Conservation (phyloP, 2,329 filamentous ascomycete genomes). For the Pleurostoma richardsiae region DNA sequence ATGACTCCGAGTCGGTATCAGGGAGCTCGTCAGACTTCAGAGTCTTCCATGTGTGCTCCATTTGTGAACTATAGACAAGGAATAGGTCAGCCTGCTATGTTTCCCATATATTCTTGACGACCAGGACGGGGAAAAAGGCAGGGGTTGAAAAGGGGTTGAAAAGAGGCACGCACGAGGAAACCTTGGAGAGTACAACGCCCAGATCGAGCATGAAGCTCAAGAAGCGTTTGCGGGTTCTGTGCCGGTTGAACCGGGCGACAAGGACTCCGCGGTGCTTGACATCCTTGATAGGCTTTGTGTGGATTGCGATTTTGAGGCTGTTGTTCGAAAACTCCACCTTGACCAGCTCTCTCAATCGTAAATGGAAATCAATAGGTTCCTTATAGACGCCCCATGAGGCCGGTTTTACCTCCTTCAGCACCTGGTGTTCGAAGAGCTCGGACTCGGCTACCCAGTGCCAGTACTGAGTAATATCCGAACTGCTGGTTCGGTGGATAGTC, state of each 20-base stretch:
- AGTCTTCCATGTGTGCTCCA: neutral
- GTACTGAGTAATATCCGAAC: conserved; percentile 46
- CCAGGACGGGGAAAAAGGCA: conserved; percentile 1
- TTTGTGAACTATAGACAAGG: neutral
- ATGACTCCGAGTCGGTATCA: neutral
- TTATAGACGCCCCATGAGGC: conserved; percentile 45
- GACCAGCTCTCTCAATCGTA: conserved; percentile 39
- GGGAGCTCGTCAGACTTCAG: neutral
- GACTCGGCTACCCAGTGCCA: conserved; percentile 41
- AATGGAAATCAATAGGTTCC: conserved; percentile 44
- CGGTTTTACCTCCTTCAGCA: conserved; percentile 35
- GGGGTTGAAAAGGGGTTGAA: neutral
- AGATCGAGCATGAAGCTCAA: conserved; percentile 31
- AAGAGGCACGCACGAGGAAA: too few species aligned
- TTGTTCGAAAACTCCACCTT: conserved; percentile 39
- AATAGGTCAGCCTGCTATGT: neutral
- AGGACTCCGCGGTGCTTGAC: conserved; percentile 36
- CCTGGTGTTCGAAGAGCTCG: conserved; percentile 45
- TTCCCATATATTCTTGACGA: neutral
- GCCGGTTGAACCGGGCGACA: conserved; percentile 46
- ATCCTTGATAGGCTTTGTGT: conserved; percentile 24
- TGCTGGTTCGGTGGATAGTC: conserved; percentile 39
- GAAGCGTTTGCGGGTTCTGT: conserved; percentile 48
- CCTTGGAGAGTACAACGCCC: too few species aligned
- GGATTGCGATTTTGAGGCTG: conserved; percentile 34